Evolutionary conservation across 257 asterid genomes (phyloP).

Genomic region (Rauvolfia tetraphylla): DNA sequence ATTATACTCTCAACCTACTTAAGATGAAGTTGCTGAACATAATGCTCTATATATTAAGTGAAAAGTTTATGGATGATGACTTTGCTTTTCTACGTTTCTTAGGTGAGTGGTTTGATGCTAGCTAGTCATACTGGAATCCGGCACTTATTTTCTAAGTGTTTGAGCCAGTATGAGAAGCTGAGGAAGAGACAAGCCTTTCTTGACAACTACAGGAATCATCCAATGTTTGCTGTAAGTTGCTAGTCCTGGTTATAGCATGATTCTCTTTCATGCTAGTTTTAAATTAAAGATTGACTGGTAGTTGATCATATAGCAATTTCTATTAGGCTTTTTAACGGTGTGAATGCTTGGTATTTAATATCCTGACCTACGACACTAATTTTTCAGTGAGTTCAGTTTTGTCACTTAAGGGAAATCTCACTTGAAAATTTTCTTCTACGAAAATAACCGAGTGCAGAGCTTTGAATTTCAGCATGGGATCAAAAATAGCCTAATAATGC

Average conservation of each 20-base stretch:
- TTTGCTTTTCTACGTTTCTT: conserved; percentile 17
- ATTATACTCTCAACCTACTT: background rate
- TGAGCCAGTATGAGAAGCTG: conserved; percentile 96
- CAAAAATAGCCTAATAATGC: background rate
- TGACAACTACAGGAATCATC: conserved; percentile 87
- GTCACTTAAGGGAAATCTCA: background rate
- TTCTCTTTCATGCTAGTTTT: background rate
- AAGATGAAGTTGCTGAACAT: background rate
- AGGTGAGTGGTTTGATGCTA: conserved; percentile 99
- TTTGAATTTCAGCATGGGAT: background rate
- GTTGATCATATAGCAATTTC: background rate
- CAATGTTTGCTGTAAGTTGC: conserved; percentile 93
- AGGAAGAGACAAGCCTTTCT: conserved; percentile 99
- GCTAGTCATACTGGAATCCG: conserved; percentile 99
- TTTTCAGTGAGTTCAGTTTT: background rate
- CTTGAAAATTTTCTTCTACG: background rate
- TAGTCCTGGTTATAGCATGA: background rate
- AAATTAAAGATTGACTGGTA: background rate
- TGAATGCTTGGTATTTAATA: background rate
- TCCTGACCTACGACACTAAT: background rate
- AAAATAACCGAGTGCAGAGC: background rate
- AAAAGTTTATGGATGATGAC: conserved; percentile 3
- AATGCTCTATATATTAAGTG: conserved; percentile 13
- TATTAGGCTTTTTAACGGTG: background rate
- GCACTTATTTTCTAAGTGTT: conserved; percentile 88